Conservation (phyloP, 2,329 filamentous ascomycete species). For the Neopestalotiopsis clavispora region DNA sequence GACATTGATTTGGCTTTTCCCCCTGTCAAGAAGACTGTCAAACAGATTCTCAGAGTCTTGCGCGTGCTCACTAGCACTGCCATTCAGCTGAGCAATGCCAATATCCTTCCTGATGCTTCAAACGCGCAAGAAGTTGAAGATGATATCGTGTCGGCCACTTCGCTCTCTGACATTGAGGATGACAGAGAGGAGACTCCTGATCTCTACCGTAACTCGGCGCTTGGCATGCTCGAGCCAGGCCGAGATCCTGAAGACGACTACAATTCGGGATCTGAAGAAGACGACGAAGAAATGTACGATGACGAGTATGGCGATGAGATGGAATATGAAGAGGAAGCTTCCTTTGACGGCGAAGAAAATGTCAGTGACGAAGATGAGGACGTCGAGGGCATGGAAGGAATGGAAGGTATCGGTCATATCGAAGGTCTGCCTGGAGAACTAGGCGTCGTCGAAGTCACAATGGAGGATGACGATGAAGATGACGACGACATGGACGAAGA, state of each 20-base stretch:
- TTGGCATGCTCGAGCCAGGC: slow-evolving; percentile 90
- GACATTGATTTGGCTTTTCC: slow-evolving; percentile 96
- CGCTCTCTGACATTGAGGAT: slow-evolving; percentile 85
- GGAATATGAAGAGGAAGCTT: slow-evolving; percentile 81
- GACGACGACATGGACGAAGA: slow-evolving; percentile 66
- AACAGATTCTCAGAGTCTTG: slow-evolving; percentile 91
- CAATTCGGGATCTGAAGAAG: slow-evolving; percentile 73
- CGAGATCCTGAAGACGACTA: slow-evolving; percentile 74
- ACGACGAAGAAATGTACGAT: slow-evolving; percentile 90
- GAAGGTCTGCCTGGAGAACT: slow-evolving; percentile 73
- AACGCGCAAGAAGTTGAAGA: slow-evolving; percentile 77
- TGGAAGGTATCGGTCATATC: slow-evolving; percentile 83
- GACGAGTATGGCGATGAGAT: slow-evolving; percentile 92
- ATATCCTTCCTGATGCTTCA: slow-evolving; percentile 71
- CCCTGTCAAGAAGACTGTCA: slow-evolving; percentile 89
- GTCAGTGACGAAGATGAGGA: slow-evolving; percentile 89
- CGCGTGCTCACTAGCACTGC: slow-evolving; percentile 87
- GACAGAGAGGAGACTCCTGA: slow-evolving; percentile 95
- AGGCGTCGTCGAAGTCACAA: slow-evolving; percentile 74
- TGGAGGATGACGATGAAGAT: slow-evolving; percentile 71
- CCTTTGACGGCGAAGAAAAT: slow-evolving; percentile 80
- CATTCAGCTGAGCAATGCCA: slow-evolving; percentile 81
- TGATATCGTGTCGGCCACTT: slow-evolving; percentile 85
- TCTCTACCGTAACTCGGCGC: slow-evolving; percentile 92
- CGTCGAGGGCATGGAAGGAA: slow-evolving; percentile 64